Evolutionary conservation across 208 protist genomes (phyloP).

Genomic region (Trypanosoma cruzi): DNA sequence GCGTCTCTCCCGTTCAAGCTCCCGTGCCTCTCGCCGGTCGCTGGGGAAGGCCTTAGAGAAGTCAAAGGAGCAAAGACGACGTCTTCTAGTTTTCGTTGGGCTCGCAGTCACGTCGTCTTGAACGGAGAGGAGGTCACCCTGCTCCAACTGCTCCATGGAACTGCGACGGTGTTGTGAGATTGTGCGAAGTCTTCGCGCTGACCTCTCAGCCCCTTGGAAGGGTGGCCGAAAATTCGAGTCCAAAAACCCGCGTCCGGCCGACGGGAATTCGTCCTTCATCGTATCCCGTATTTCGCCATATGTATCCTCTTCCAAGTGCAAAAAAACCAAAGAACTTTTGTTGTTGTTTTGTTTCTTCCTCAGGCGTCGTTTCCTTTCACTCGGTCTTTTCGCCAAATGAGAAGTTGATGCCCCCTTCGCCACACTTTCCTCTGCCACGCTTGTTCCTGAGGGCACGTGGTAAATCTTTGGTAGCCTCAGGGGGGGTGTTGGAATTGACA

Average conservation of each 20-base stretch:
- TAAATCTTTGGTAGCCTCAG: neutral
- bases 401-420: neutral
- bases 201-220: neutral
- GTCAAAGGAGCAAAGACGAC: conserved; percentile 19
- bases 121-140: conserved; percentile 12
- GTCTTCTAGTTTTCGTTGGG: neutral
- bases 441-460: neutral
- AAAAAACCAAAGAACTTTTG: neutral
- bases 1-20: conserved; percentile 27
- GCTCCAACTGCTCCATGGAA: conserved; percentile 6
- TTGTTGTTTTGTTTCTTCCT: neutral
- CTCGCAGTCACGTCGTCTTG: neutral
- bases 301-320: conserved; percentile 11
- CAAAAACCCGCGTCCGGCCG: neutral
- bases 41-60: conserved; percentile 9
- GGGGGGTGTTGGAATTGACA: neutral
- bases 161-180: neutral
- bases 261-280: conserved; percentile 1
- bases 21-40: conserved; percentile 24
- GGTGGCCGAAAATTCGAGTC: neutral
- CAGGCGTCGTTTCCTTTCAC: neutral
- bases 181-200: neutral
- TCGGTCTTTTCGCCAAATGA: neutral
- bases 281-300: conserved; percentile 14
- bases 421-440: neutral